phyloP scores from a whole-genome alignment of 1,284 basidiomycete species.

The Fomes fomentarius region DNA sequence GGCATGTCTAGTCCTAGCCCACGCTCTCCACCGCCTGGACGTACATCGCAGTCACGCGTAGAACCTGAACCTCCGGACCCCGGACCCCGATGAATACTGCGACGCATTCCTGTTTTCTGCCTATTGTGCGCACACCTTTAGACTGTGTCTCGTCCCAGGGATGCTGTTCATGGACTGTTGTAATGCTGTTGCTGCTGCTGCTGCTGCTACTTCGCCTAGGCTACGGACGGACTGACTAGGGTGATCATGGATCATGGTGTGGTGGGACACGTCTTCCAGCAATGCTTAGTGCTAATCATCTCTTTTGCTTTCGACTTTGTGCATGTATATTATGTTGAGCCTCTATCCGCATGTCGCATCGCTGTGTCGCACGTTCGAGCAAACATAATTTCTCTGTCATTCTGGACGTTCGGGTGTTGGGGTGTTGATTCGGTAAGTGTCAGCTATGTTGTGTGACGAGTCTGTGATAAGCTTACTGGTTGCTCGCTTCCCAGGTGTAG shows the following conservation, averaged over 20 bases:
- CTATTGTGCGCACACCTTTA: not conserved
- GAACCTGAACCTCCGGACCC: slow-evolving; percentile 17
- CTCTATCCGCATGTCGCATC: not conserved
- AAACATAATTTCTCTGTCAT: not conserved
- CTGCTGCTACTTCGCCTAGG: not conserved
- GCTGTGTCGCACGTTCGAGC: not conserved
- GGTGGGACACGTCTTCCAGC: not conserved
- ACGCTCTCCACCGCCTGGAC: not conserved
- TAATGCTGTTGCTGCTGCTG: not conserved
- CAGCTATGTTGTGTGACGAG: too few relatives aligned
- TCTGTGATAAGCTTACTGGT: too few relatives aligned
- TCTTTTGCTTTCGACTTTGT: not conserved
- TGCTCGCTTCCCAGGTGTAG: too few relatives aligned
- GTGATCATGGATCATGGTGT: too few relatives aligned
- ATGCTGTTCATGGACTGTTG: not conserved
- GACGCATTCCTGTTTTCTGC: too few relatives aligned
- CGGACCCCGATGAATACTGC: too few relatives aligned
- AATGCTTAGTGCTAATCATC: not conserved
- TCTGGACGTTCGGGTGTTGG: too few relatives aligned
- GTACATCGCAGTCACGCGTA: slow-evolving; percentile 2
- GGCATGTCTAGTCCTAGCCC: not conserved
- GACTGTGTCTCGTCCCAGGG: not conserved
- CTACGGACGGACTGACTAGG: not conserved
- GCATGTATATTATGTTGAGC: not conserved
- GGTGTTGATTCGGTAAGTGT: too few relatives aligned